Evolutionary conservation across 2,329 filamentous ascomycete genomes (phyloP).

Genomic region (Cephalotrichum gorgonifer): DNA sequence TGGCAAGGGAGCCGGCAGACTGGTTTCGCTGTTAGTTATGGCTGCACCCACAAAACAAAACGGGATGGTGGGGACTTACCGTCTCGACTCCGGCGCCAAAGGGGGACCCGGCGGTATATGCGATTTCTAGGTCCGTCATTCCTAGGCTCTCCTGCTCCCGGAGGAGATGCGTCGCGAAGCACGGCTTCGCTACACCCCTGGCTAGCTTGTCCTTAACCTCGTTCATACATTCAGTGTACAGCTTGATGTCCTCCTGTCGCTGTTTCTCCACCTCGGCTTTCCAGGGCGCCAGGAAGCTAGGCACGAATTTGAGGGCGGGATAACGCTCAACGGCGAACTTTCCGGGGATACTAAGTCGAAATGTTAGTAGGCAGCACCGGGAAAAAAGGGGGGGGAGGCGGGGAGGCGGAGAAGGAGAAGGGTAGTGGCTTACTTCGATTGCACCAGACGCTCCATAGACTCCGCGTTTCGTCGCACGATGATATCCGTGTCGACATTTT

Average conservation of each 20-base stretch:
- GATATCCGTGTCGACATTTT: conserved; percentile 22
- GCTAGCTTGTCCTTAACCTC: conserved; percentile 24
- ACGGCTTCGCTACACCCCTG: conserved; percentile 20
- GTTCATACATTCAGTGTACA: conserved; percentile 28
- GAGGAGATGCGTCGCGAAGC: conserved; percentile 31
- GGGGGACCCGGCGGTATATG: conserved; percentile 31
- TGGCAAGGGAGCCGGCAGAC: conserved; percentile 36
- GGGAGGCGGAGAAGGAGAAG: no score
- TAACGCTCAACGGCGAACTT: conserved; percentile 30
- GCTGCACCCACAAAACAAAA: conserved; percentile 12
- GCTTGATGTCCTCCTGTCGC: conserved; percentile 18
- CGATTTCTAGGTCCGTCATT: conserved; percentile 30
- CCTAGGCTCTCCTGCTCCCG: conserved; percentile 26
- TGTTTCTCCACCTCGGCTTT: conserved; percentile 22
- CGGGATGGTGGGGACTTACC: conserved; percentile 25
- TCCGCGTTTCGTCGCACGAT: conserved; percentile 27
- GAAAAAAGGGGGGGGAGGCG: background rate
- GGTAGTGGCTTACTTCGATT: conserved; percentile 24
- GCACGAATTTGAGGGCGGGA: conserved; percentile 26
- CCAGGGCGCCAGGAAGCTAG: conserved; percentile 25
- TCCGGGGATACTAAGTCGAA: conserved; percentile 13
- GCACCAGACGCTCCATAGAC: conserved; percentile 29
- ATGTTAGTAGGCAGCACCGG: background rate
- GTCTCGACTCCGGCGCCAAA: conserved; percentile 34
- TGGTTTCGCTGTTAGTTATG: conserved; percentile 2